phyloP scores from a whole-genome alignment of 441 rosid species.

The Metrosideros polymorpha region DNA sequence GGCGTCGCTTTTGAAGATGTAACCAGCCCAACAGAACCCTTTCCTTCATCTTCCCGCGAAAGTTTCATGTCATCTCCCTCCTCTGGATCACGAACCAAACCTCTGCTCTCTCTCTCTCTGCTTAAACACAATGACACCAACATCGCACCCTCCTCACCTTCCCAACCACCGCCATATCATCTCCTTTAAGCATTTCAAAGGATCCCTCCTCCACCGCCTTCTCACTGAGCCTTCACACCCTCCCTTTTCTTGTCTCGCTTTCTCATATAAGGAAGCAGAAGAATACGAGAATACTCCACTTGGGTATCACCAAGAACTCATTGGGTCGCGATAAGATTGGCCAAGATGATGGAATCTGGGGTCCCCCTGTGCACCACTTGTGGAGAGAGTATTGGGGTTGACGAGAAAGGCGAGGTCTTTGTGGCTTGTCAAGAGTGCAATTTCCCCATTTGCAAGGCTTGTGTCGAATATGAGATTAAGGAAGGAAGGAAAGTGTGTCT shows the following conservation, averaged over 20 bases:
- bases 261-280: slow-evolving; percentile 6
- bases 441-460: slow-evolving; percentile 77
- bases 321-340: neutral
- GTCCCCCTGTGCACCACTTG: slow-evolving; percentile 74
- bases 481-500: slow-evolving; percentile 71
- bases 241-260: slow-evolving; percentile 4
- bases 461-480: slow-evolving; percentile 72
- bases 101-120: slow-evolving; percentile 19
- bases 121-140: slow-evolving; percentile 39
- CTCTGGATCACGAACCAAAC: slow-evolving; percentile 7
- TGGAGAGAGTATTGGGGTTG: slow-evolving; percentile 62
- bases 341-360: slow-evolving; percentile 75
- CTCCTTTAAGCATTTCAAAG: slow-evolving; percentile 27
- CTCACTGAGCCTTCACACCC: slow-evolving; percentile 7
- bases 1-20: slow-evolving; percentile 16
- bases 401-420: slow-evolving; percentile 55
- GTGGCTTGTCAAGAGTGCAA: slow-evolving; percentile 79
- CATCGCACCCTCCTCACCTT: slow-evolving; percentile 56
- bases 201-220: slow-evolving; percentile 11
- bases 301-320: neutral
- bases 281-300: neutral
- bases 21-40: slow-evolving; percentile 37
- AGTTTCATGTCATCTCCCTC: slow-evolving; percentile 16
- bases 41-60: slow-evolving; percentile 80
- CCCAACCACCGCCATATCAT: slow-evolving; percentile 32